Evolutionary conservation across 768 basidiomycete species (phyloP), one percentile per base, ranked within the genome.

Genomic region (Naematelia aurantialba): DNA sequence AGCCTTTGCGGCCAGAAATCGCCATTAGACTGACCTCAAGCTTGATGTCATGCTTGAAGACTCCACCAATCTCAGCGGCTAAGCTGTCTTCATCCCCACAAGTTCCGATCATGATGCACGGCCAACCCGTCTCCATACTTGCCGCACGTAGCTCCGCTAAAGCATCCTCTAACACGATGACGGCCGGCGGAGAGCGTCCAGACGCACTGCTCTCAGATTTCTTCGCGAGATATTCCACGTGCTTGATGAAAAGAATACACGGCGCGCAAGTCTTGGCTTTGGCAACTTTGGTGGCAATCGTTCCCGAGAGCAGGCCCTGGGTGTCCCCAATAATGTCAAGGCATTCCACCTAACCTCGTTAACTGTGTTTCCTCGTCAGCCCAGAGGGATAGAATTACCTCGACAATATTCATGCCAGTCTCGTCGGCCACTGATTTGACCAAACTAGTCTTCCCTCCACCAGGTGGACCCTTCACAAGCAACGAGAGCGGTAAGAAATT

Each of bases 21-120:
- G 22, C 24, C 11, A 14, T 8, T n/a, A 45, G 39, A 67, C 76
- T 30, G 62, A 90, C 91, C 79, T 89, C 84, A 45, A 93, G 83
- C 0, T 75, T 71, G 21, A 96, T 79, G 63, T 91, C 87, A 69
- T 93, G 89, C 72, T 96, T 97, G 79, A 97, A 94, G 59, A 81
- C 84, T 5, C 83, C 81, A 22, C 87, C 71, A 1, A 94, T 76
- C 1, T 81, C 80, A 0, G 83, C 71, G 1, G 89, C 85, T 14
- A 92, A 79, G 19, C 81, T 81, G n/a, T 83, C 83, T 2, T 82
- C 78, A 46, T 88, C 87, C 30, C 81, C 81, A 0, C 86, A 86
- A 1, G 88, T 91, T 5, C 83, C 93, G 52, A 91, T 72, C 2
- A 91, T 80, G 24, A 96, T 74, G 2, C 88, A 84, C 3, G 92